A percentile compares a stretch with the other conserved stretches of the same genome.
These are phyloP conservation scores for Pelagophyceae sp. DNA, from an alignment of 352 stramenopile genomes.

Conservation along the genomic window DNA sequence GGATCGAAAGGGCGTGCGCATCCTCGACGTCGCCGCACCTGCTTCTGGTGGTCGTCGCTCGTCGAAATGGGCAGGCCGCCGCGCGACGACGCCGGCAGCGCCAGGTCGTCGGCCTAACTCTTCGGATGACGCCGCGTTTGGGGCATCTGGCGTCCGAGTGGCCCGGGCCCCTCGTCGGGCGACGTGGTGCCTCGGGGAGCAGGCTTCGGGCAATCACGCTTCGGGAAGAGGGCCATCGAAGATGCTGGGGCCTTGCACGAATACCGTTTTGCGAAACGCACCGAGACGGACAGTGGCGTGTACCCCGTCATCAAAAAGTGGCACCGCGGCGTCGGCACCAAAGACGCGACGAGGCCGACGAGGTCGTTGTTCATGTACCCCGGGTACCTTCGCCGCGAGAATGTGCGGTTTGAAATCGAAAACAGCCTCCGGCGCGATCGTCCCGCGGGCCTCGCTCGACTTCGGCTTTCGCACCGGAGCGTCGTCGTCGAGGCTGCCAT, in stretches of 20 bases:
- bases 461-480: no score
- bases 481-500: conserved; percentile 98
- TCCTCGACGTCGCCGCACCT: conserved; percentile 15
- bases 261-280: no score
- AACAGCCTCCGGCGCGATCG: conserved; percentile 42
- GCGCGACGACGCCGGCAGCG: background rate
- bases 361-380: conserved; percentile 99
- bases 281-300: conserved; percentile 87
- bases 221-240: no score
- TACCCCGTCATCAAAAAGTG: conserved; percentile 99
- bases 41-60: no score
- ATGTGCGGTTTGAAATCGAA: conserved; percentile 6
- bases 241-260: no score
- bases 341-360: conserved; percentile 89
- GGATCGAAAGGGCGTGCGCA: background rate
- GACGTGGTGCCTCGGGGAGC: no score
- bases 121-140: no score
- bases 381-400: no score
- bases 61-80: background rate
- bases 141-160: no score
- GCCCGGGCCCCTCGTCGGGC: no score
- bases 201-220: no score
- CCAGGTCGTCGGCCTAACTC: conserved; percentile 27
- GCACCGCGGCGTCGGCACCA: conserved; percentile 96
- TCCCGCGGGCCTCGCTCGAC: no score